Percentiles rank a stretch among this genome's conserved stretches.
Evolutionary conservation across 164 flowering plant genomes (phyloP).

Genomic region (Vitis rupestris): DNA sequence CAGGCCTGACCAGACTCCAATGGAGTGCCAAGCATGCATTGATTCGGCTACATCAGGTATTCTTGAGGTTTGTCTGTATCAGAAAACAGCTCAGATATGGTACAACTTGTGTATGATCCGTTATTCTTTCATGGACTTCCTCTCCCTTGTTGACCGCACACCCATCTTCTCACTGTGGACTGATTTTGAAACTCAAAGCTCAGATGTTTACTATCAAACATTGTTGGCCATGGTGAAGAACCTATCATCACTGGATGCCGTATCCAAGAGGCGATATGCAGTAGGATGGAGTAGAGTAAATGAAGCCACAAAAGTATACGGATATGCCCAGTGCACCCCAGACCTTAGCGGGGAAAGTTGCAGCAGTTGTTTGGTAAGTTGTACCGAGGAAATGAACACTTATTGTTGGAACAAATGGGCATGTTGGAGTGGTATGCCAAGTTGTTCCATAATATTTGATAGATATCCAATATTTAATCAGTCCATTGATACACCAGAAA

Average conservation of each 20-base stretch:
- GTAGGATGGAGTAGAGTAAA: conserved; percentile 8
- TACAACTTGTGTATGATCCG: conserved; percentile 13
- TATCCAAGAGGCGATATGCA: conserved; percentile 1
- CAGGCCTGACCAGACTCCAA: background rate
- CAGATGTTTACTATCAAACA: conserved; percentile 1
- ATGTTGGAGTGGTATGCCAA: conserved; percentile 5
- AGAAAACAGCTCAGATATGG: conserved; percentile 6
- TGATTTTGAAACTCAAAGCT: background rate
- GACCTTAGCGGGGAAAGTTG: conserved; percentile 13
- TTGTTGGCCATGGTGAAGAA: background rate
- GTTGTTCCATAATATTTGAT: conserved; percentile 2
- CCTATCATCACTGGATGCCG: background rate
- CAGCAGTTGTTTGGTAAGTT: conserved; percentile 3
- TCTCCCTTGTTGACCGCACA: background rate
- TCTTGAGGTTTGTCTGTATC: background rate
- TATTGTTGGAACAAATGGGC: conserved; percentile 12
- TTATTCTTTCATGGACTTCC: conserved; percentile 4
- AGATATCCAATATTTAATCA: background rate
- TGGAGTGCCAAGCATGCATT: conserved; percentile 7
- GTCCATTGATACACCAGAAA: background rate
- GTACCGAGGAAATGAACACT: background rate
- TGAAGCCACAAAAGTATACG: background rate
- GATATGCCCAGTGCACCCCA: conserved; percentile 7
- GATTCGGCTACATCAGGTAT: background rate
- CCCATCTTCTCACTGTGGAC: background rate